phyloP scores from a whole-genome alignment of 371 early-diverging fungal genomes.

The Racocetra persica region DNA sequence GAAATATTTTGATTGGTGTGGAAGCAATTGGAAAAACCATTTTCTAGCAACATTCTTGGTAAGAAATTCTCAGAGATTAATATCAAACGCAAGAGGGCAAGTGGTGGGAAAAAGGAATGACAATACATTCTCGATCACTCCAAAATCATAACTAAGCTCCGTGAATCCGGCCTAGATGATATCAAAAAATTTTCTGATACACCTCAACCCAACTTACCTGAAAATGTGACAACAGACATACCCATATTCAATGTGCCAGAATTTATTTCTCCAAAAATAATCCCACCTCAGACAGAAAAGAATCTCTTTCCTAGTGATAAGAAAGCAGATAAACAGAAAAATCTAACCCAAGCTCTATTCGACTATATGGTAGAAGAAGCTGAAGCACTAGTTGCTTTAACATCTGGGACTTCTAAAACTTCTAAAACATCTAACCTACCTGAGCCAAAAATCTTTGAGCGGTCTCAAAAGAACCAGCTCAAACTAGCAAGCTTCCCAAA shows the following conservation, averaged over 20 bases:
- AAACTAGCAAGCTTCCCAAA: no score
- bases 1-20: constrained; percentile 4
- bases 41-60: not conserved
- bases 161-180: not conserved
- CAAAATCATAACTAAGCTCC: not conserved
- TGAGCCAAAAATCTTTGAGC: not conserved
- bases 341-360: no score
- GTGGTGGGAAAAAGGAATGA: constrained; percentile 5
- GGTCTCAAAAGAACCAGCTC: no score
- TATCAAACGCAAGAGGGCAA: not conserved
- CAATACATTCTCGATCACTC: constrained; percentile 22
- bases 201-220: not conserved
- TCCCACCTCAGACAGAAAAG: not conserved
- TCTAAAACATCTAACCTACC: not conserved
- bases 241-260: not conserved
- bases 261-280: not conserved
- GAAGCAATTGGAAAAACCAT: not conserved
- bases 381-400: no score
- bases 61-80: not conserved
- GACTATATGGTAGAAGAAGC: no score
- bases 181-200: constrained; percentile 16
- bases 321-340: no score
- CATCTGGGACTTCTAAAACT: no score
- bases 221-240: not conserved
- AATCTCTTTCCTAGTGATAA: not conserved